A percentile compares a stretch with the other conserved stretches of the same genome.
Evolutionary conservation across 1,139 yeast genomes (phyloP).

Genomic region (Hansenula sp.): DNA sequence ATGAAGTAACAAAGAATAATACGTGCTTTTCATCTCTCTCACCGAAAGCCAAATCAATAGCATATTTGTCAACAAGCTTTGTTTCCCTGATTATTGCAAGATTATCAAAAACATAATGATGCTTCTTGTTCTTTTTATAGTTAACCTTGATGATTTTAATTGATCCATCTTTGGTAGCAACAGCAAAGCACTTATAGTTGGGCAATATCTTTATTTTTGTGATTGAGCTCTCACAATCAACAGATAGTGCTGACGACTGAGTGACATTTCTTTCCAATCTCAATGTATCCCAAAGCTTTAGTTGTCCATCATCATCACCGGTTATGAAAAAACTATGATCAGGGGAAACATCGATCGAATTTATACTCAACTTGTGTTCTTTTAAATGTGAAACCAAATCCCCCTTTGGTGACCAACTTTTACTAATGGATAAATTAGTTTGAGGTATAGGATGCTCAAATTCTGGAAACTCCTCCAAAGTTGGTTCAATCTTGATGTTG

Average conservation of each 20-base stretch:
- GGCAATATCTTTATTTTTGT: slow-evolving; percentile 49
- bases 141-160: slow-evolving; percentile 57
- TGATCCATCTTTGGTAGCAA: slow-evolving; percentile 61
- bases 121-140: slow-evolving; percentile 31
- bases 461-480: slow-evolving; percentile 58
- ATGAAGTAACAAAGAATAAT: slow-evolving; percentile 48
- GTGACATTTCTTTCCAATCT: slow-evolving; percentile 63
- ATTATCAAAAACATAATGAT: slow-evolving; percentile 24
- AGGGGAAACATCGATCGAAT: slow-evolving; percentile 53
- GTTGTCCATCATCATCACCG: slow-evolving; percentile 68
- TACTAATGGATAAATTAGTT: neutral
- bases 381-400: slow-evolving; percentile 53
- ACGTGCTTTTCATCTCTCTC: slow-evolving; percentile 29
- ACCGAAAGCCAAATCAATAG: slow-evolving; percentile 38
- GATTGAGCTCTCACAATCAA: slow-evolving; percentile 45
- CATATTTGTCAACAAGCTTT: slow-evolving; percentile 35
- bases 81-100: slow-evolving; percentile 42
- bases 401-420: slow-evolving; percentile 38
- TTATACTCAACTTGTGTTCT: slow-evolving; percentile 51
- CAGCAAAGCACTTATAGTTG: slow-evolving; percentile 62
- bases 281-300: slow-evolving; percentile 75
- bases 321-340: slow-evolving; percentile 67
- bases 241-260: slow-evolving; percentile 49
- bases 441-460: slow-evolving; percentile 44
- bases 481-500: slow-evolving; percentile 50